Conservation (phyloP, 2,329 filamentous ascomycete species). For the Stylonectria norvegica region DNA sequence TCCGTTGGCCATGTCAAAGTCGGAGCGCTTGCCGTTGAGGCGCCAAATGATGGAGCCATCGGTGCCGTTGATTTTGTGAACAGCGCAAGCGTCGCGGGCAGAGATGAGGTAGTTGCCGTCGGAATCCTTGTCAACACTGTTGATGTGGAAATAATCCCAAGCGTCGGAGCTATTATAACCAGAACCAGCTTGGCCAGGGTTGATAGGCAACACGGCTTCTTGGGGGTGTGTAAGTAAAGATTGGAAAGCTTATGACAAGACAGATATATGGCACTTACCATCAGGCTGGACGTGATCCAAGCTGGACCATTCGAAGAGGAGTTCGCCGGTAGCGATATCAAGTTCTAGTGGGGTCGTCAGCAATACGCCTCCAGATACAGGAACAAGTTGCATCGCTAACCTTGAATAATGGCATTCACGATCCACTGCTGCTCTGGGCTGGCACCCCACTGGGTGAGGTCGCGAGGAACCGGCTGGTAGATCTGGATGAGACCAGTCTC, state of each 20-base stretch:
- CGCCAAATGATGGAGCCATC: conserved; percentile 52
- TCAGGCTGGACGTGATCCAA: conserved; percentile 26
- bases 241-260: neutral
- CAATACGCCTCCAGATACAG: neutral
- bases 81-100: conserved; percentile 44
- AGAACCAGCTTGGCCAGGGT: conserved; percentile 38
- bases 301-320: conserved; percentile 47
- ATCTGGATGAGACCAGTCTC: conserved; percentile 52
- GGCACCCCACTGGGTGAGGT: conserved; percentile 45
- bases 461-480: conserved; percentile 47
- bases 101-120: conserved; percentile 52
- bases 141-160: conserved; percentile 59
- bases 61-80: conserved; percentile 46
- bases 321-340: conserved; percentile 46
- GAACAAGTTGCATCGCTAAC: conserved; percentile 29
- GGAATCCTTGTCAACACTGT: conserved; percentile 51
- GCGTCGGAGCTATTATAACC: conserved; percentile 31
- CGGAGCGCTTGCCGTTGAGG: conserved; percentile 46
- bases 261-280: too few species aligned
- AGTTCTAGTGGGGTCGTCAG: conserved; percentile 35
- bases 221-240: conserved; percentile 3
- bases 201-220: conserved; percentile 46
- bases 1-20: conserved; percentile 34
- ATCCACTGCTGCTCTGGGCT: conserved; percentile 52
- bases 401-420: conserved; percentile 52